Base-by-base conservation (phyloP, 495 filamentous ascomycete genomes). In the Elaphomyces granulatus region DNA sequence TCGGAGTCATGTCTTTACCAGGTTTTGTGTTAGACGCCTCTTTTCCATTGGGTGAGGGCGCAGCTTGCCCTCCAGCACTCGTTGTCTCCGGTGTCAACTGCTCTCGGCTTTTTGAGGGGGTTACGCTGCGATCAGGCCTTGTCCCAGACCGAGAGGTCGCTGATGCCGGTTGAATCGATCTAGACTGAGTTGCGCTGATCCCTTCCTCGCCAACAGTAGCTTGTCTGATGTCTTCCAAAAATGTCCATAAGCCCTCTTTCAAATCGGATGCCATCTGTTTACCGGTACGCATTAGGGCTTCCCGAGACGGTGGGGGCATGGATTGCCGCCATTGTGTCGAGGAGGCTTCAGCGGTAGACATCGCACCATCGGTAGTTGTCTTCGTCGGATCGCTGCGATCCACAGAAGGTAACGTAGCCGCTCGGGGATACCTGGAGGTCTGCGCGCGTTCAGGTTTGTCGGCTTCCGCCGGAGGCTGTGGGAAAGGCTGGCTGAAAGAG, bases 171-270 rank as follows among this genome's bases (percentile, higher is more conserved):
- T 60, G 54, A 43, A 58, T 51, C 37, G 52, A 58, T 28, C 65
- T 51, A 23, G 61, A 58, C 47, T 62, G 63, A 14, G 64, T 69
- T 30, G 71, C 77, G 39, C 66, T 75, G 42, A 85, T 75, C 8
- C 74, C 82, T 58, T 96, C 90, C 20, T 96, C 90, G 30, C 88
- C 90, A 9, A 95, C 83, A 2, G 90, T 93, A 10, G 85, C 90
- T 60, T 98, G 90, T 45, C 86, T 70, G 18, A 98, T 71, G 57
- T 96, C 90, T 52, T 96, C 90, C 44, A 95, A 71, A 56, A 96
- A 98, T 10, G 85, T 94, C 84, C 84, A 90, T n/a, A 96, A 63
- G 0, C 90, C 90, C 31, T 87, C 76, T 45, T 78, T 78, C 49
- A 98, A 72, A 56, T 93, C 90, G 7, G 80, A 81, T 2, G 90